These are phyloP conservation scores for Collybia sp. DNA, from an alignment of 768 basidiomycete genomes.

Conservation along the genomic window DNA sequence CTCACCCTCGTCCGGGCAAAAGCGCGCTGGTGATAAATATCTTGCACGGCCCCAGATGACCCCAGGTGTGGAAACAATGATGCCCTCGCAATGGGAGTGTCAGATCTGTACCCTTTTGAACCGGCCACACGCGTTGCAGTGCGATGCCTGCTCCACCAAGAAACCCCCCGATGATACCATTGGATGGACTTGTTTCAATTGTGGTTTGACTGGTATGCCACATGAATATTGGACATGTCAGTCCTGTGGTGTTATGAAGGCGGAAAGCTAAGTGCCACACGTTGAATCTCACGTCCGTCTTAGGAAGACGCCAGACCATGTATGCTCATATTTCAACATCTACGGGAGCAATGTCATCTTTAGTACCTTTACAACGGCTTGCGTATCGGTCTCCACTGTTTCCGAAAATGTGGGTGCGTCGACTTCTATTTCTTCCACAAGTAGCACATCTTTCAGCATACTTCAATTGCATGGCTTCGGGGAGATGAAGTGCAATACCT, in stretches of 20 bases:
- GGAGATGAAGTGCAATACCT: slow-evolving; percentile 15
- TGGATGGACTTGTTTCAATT: slow-evolving; percentile 65
- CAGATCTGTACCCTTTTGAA: slow-evolving; percentile 67
- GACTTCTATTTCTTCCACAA: slow-evolving; percentile 20
- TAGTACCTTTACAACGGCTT: slow-evolving; percentile 39
- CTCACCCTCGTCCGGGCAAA: too few relatives aligned
- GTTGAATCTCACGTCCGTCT: too few relatives aligned
- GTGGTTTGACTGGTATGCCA: slow-evolving; percentile 57
- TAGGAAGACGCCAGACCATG: background rate
- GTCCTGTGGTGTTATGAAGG: slow-evolving; percentile 67
- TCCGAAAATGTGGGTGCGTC: slow-evolving; percentile 17
- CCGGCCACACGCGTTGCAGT: slow-evolving; percentile 38
- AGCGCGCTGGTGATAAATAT: too few relatives aligned
- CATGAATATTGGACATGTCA: slow-evolving; percentile 73
- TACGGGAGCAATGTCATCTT: slow-evolving; percentile 23
- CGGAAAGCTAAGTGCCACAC: slow-evolving; percentile 21
- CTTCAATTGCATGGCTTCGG: background rate
- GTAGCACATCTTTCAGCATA: slow-evolving; percentile 16
- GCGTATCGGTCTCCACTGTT: slow-evolving; percentile 27
- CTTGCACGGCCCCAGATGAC: too few relatives aligned
- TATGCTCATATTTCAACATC: too few relatives aligned
- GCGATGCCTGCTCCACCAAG: slow-evolving; percentile 50
- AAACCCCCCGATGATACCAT: slow-evolving; percentile 22
- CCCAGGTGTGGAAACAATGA: too few relatives aligned
- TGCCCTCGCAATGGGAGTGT: slow-evolving; percentile 46